phyloP scores from a whole-genome alignment of 306 rosid species.

The Crotalaria pallida region DNA sequence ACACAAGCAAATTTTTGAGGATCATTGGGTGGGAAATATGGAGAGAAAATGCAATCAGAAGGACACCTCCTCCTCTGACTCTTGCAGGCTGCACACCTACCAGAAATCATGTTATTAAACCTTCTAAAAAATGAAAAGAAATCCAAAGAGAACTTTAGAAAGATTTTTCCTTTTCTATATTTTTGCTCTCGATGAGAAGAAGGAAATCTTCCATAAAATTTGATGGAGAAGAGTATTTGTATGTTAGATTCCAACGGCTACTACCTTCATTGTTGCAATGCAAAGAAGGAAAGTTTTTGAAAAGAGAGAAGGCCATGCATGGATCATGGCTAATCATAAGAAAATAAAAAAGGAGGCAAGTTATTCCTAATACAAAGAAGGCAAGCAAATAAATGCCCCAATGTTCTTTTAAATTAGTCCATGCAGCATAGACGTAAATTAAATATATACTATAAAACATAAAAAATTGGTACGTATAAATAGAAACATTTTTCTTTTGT shows the following conservation, averaged over 20 bases:
- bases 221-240: slow-evolving; percentile 8
- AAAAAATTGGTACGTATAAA: too few relatives aligned
- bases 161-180: slow-evolving; percentile 1
- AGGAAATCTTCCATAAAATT: slow-evolving; percentile 27
- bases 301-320: not conserved
- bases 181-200: not conserved
- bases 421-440: not conserved
- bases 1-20: slow-evolving; percentile 70
- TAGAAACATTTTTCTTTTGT: too few relatives aligned
- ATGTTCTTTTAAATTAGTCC: too few relatives aligned
- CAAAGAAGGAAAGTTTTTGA: slow-evolving; percentile 11
- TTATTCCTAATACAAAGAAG: not conserved
- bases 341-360: not conserved
- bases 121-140: not conserved
- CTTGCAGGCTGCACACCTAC: slow-evolving; percentile 76
- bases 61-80: slow-evolving; percentile 68
- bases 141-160: slow-evolving; percentile 18
- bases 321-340: not conserved
- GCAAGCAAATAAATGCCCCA: not conserved
- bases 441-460: too few relatives aligned
- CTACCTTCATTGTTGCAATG: not conserved
- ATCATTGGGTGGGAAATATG: slow-evolving; percentile 62
- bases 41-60: slow-evolving; percentile 65
- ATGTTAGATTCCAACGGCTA: slow-evolving; percentile 38
- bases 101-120: slow-evolving; percentile 21